Evolutionary conservation across 2,329 filamentous ascomycete species (phyloP).

Genomic region (Elsinoe fawcettii): DNA sequence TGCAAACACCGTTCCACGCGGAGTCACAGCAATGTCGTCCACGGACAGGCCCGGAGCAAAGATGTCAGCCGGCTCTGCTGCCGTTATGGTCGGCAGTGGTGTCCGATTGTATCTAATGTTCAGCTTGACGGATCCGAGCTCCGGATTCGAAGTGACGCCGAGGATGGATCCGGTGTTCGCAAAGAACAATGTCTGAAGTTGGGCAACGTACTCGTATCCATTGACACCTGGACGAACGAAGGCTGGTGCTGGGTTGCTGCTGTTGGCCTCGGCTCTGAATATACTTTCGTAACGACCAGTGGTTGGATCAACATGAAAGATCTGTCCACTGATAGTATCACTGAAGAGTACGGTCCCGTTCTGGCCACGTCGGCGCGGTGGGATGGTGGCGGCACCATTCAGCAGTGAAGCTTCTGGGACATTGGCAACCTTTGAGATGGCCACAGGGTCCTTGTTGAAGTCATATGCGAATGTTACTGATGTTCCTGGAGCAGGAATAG

Average conservation of each 20-base stretch:
- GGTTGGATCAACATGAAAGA: constrained; percentile 9
- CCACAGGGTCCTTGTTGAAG: neutral
- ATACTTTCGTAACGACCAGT: constrained; percentile 1
- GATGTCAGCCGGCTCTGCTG: neutral
- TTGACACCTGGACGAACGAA: constrained; percentile 10
- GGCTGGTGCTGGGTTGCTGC: neutral
- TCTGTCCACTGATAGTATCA: constrained; percentile 8
- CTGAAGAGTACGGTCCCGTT: constrained; percentile 1
- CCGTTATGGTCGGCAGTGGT: neutral
- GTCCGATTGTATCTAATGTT: neutral
- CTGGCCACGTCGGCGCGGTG: neutral
- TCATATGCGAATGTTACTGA: neutral
- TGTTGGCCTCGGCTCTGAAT: constrained; percentile 3
- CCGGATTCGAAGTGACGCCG: neutral
- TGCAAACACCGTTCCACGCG: neutral
- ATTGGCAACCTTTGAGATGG: neutral
- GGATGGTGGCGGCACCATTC: constrained; percentile 1
- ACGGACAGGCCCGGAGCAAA: neutral
- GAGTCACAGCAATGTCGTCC: constrained; percentile 1
- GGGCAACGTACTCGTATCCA: constrained; percentile 6
- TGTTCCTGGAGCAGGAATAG: neutral
- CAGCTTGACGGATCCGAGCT: constrained; percentile 6
- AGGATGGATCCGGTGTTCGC: constrained; percentile 5
- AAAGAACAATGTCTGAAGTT: neutral
- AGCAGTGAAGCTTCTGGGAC: neutral